These are phyloP conservation scores for Telfairia occidentalis DNA, from an alignment of 331 rosid species.

Conservation along the genomic window DNA sequence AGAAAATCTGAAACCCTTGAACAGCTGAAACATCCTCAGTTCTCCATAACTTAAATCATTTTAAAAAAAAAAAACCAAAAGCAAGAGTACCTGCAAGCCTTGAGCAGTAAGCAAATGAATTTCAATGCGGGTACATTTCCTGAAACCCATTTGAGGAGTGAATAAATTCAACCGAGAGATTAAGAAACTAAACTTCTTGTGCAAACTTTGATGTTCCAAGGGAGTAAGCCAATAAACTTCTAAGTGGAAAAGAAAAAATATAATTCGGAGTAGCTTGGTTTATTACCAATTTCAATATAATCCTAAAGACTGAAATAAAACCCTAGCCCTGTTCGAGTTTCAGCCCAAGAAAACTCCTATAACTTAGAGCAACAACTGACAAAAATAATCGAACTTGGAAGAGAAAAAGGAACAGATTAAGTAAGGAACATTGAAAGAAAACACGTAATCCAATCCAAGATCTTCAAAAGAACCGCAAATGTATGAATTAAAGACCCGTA, in stretches of 20 bases:
- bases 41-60: background rate
- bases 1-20: background rate
- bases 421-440: background rate
- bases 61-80: background rate
- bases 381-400: background rate
- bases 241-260: background rate
- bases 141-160: conserved; percentile 18
- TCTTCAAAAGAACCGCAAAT: background rate
- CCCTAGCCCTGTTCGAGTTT: background rate
- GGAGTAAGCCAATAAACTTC: background rate
- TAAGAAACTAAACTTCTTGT: background rate
- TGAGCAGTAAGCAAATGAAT: conserved; percentile 80
- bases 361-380: background rate
- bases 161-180: background rate
- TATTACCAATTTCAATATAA: background rate
- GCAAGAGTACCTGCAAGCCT: conserved; percentile 67
- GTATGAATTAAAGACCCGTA: background rate
- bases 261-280: background rate
- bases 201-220: background rate
- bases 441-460: conserved; percentile 18
- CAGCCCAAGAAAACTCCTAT: background rate
- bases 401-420: background rate
- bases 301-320: background rate
- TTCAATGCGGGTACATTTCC: conserved; percentile 95
- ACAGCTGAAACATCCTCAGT: background rate